These are phyloP conservation scores for Grosmannia huntii DNA, from an alignment of 2,329 filamentous ascomycete genomes.

Conservation along the genomic window DNA sequence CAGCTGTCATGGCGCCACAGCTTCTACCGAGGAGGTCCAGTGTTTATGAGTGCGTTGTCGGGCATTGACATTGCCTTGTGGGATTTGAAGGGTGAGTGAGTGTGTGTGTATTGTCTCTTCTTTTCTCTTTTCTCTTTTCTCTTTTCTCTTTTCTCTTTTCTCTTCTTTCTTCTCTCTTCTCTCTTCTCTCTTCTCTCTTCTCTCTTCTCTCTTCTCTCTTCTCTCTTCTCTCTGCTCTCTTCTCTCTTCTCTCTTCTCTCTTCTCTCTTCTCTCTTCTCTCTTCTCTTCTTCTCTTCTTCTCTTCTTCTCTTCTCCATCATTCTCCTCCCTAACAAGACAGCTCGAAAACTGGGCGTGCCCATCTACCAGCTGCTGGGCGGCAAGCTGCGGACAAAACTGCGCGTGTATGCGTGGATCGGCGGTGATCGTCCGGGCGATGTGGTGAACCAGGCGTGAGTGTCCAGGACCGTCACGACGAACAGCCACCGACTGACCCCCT, in stretches of 20 bases:
- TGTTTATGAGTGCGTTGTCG: slow-evolving; percentile 59
- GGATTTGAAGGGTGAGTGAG: slow-evolving; percentile 48
- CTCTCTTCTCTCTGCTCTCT: too few relatives aligned
- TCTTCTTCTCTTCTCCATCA: not conserved
- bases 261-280: too few relatives aligned
- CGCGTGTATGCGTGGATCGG: slow-evolving; percentile 60
- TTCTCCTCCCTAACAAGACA: too few relatives aligned
- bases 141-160: too few relatives aligned
- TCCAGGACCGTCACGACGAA: too few relatives aligned
- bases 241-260: too few relatives aligned
- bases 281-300: too few relatives aligned
- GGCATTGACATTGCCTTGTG: slow-evolving; percentile 60
- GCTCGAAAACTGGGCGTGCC: slow-evolving; percentile 31
- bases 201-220: too few relatives aligned
- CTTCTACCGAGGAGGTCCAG: slow-evolving; percentile 58
- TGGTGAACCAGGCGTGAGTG: slow-evolving; percentile 40
- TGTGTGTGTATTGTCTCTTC: not conserved
- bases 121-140: too few relatives aligned
- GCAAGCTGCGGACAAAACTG: slow-evolving; percentile 49
- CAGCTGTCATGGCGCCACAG: slow-evolving; percentile 50
- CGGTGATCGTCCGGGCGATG: slow-evolving; percentile 49
- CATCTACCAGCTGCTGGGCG: slow-evolving; percentile 53
- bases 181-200: too few relatives aligned
- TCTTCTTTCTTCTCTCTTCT: too few relatives aligned
- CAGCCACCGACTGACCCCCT: too few relatives aligned